Conservation (phyloP, 2,329 filamentous ascomycete species). For the Pseudocercospora cruenta region DNA sequence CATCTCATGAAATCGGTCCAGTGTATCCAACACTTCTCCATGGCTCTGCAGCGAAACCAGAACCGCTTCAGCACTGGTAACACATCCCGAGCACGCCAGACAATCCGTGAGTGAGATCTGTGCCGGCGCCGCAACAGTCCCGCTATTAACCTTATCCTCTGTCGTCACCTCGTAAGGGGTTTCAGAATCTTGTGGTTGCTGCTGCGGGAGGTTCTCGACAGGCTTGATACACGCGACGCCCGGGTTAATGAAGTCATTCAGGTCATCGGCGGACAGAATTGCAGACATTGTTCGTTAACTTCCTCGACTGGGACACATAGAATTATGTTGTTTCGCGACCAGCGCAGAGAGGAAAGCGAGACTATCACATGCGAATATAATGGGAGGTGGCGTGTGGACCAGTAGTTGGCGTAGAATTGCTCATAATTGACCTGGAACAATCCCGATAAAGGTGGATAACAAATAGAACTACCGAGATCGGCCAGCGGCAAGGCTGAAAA, state of each 20-base stretch:
- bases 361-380: constrained; percentile 8
- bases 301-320: constrained; percentile 38
- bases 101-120: constrained; percentile 97
- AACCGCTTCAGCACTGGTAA: constrained; percentile 97
- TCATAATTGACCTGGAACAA: constrained; percentile 9
- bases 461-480: constrained; percentile 11
- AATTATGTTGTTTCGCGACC: neutral
- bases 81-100: constrained; percentile 94
- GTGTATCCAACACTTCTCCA: constrained; percentile 79
- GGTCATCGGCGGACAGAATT: constrained; percentile 92
- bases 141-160: constrained; percentile 70
- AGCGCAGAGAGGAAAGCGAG: neutral
- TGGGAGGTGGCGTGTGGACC: constrained; percentile 7
- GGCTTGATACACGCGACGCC: constrained; percentile 98
- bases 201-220: constrained; percentile 81
- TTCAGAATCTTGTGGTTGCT: constrained; percentile 48
- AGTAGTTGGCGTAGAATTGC: constrained; percentile 15
- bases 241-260: constrained; percentile 98
- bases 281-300: constrained; percentile 72
- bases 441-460: constrained; percentile 10
- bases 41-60: constrained; percentile 94
- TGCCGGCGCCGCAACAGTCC: constrained; percentile 67
- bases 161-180: constrained; percentile 84
- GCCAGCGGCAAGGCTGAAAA: neutral
- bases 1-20: constrained; percentile 62